phyloP scores from a whole-genome alignment of 441 rosid species.

The Lepidium campestre region DNA sequence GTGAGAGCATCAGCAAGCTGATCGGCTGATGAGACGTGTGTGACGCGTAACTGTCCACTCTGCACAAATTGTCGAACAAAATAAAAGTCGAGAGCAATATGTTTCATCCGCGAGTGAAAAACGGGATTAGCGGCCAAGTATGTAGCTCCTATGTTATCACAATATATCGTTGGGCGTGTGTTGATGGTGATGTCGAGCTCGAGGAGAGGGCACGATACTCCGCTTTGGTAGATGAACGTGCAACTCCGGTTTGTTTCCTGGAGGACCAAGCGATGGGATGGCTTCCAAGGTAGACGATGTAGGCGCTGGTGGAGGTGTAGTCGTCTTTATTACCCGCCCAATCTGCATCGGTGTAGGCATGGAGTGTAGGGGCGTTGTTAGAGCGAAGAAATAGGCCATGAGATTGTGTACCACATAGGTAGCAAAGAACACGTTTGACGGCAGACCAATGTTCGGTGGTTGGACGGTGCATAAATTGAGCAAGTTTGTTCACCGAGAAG shows the following conservation, averaged over 20 bases:
- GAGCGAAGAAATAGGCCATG: too few species aligned
- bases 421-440: too few species aligned
- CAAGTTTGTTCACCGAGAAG: too few species aligned
- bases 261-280: too few species aligned
- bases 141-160: not conserved
- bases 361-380: accelerated
- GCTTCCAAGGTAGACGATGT: not conserved
- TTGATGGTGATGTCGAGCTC: not conserved
- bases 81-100: not conserved
- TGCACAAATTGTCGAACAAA: not conserved
- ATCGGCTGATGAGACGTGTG: not conserved
- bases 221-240: not conserved
- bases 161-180: not conserved
- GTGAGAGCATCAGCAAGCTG: too few species aligned
- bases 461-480: too few species aligned
- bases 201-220: accelerated
- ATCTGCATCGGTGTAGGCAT: not conserved
- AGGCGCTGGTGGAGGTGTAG: not conserved
- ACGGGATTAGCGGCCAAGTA: not conserved
- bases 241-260: too few species aligned
- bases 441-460: too few species aligned
- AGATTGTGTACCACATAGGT: too few species aligned
- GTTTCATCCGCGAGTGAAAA: not conserved
- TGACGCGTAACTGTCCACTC: not conserved
- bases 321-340: not conserved